Conservation (phyloP, 441 rosid genomes). For the Hypseocharis bilobata region DNA sequence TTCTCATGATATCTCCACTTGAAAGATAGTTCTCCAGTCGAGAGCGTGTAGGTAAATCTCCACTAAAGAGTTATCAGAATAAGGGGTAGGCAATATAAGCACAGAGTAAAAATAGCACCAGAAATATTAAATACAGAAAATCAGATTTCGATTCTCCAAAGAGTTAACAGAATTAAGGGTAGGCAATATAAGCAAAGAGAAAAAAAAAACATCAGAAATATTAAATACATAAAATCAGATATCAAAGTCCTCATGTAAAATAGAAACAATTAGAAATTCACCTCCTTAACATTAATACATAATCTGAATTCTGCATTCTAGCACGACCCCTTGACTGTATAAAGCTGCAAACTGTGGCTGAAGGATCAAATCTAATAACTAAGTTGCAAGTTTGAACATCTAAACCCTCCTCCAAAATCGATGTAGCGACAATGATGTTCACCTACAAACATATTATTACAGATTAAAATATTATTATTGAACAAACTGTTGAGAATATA, state of each 20-base stretch:
- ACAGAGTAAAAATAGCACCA: too few relatives aligned
- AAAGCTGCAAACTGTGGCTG: conserved; percentile 67
- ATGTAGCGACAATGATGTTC: conserved; percentile 74
- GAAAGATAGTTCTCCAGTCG: conserved; percentile 49
- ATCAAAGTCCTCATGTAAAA: neutral
- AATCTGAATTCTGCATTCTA: conserved; percentile 75
- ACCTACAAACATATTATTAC: conserved; percentile 40
- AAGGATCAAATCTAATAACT: conserved; percentile 77
- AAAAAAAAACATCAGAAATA: too few relatives aligned
- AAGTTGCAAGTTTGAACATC: conserved; percentile 87
- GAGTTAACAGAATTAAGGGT: too few relatives aligned
- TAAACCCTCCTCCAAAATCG: conserved; percentile 89
- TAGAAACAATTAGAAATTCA: conserved; percentile 16
- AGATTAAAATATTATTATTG: conserved; percentile 9
- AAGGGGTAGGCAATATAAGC: too few relatives aligned
- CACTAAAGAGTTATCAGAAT: conserved; percentile 31
- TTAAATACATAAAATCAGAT: neutral
- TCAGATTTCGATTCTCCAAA: neutral
- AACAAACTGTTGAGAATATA: conserved; percentile 5
- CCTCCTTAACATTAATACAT: conserved; percentile 65
- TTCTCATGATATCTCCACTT: conserved; percentile 70
- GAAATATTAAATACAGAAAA: neutral
- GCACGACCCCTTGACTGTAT: conserved; percentile 97
- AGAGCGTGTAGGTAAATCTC: conserved; percentile 37
- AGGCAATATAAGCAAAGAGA: too few relatives aligned